These are phyloP conservation scores for Chlamydomonas eustigma DNA, from an alignment of 139 green algal species.

Conservation along the genomic window DNA sequence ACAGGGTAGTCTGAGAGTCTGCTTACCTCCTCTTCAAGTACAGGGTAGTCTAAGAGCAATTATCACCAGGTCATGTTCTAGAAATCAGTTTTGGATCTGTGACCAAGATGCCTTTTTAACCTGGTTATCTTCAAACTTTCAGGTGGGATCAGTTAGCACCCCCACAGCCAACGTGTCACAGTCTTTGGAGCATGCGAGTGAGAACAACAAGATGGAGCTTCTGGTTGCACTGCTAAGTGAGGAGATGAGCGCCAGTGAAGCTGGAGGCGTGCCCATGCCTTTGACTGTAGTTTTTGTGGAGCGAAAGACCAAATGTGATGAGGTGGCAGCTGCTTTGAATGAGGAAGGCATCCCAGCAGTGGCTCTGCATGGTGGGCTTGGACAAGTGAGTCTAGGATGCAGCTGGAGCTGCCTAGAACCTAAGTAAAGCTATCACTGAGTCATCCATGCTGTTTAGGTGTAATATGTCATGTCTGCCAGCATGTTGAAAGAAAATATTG, in stretches of 20 bases:
- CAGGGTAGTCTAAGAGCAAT: too few relatives aligned
- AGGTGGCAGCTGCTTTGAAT: conserved; percentile 67
- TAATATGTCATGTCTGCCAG: too few relatives aligned
- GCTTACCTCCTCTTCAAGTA: too few relatives aligned
- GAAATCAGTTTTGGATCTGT: too few relatives aligned
- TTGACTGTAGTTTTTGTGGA: conserved; percentile 89
- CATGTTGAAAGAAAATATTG: too few relatives aligned
- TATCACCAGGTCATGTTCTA: too few relatives aligned
- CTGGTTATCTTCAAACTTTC: too few relatives aligned
- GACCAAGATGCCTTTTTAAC: too few relatives aligned
- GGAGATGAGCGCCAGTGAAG: background rate
- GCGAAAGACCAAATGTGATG: conserved; percentile 72
- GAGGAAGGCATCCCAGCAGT: conserved; percentile 57
- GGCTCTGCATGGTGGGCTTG: conserved; percentile 74
- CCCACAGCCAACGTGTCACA: conserved; percentile 75
- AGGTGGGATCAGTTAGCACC: conserved; percentile 14
- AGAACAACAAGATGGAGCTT: conserved; percentile 49
- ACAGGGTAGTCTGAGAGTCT: too few relatives aligned
- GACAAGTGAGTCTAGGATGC: conserved; percentile 41
- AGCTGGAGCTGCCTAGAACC: too few relatives aligned
- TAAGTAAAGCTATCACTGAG: too few relatives aligned
- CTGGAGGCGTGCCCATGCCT: conserved; percentile 51
- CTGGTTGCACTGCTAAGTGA: conserved; percentile 18
- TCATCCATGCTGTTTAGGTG: too few relatives aligned
- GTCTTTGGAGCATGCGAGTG: conserved; percentile 61